Evolutionary conservation across 352 stramenopile genomes (phyloP), one percentile per base, ranked within the genome.

Genomic region (Elongisporangium anandrum): DNA sequence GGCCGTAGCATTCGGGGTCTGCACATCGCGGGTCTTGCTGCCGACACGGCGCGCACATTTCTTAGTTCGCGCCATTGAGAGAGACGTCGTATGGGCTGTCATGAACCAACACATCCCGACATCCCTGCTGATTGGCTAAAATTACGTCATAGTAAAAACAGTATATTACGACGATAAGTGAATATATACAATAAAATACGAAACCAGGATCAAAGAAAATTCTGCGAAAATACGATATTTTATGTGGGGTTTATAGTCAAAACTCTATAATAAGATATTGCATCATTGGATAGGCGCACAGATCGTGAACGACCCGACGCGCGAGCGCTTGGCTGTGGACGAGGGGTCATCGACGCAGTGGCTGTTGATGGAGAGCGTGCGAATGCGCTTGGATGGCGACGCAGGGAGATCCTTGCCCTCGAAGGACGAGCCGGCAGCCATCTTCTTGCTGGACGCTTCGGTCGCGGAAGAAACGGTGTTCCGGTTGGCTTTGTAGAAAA

Each of bases 401-500:
- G 54, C 55, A 5, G 65, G 56, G 17, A 71, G 63, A 57, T 79
- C 64, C 47, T 69, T 69, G 48, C 73, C 65, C 55, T 80, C 70
- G 5, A 45, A 17, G 3, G 34, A 9, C 13, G 17, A 12, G 10
- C 34, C 34, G 17, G 10, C 34, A 17, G 34, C 34, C 9, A 45
- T 45, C 41, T 64, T 50, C 49, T 71, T 57, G n/a, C 60, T 48
- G 0, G 68, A 64, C 2, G 64, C 58, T 10, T 54, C 45, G 5
- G 66, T 47, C 1, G 47, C 19, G 38, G 62, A 52, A n/a, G 41
- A 45, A 16, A 17, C 34, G 34, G 34, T 45, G 53, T 84, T 85
- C 12, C 79, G 75, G 66, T 85, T 90, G 34, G 82, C 82, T 63
- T 88, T 92, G 71, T 92, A 88, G 58, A 90, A 90, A 52, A 92